Base-by-base conservation (phyloP, 2,329 filamentous ascomycete species). In the Davidsoniella virescens region DNA sequence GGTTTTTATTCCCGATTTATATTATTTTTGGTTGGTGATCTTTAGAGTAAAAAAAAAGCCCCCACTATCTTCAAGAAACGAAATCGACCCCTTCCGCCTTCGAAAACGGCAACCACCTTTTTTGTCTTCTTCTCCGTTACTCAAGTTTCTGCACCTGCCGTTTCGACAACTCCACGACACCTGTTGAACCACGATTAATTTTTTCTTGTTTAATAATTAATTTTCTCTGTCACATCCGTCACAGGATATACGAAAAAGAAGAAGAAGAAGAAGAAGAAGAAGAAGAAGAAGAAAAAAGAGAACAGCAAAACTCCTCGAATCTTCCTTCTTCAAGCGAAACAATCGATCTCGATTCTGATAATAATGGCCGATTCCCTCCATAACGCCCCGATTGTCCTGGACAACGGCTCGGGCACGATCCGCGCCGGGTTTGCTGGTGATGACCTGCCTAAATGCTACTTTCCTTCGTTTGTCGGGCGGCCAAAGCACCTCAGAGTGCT, bases 341-440 rank as follows among this genome's bases (percentile, higher is more conserved):
- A 20, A 16, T 10, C 26, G 52, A 58, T 53, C 17, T 33, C 29
- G 29, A 33, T 33, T 33, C 29, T 8, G 29, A 33, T 9, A 33
- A 33, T 33, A 33, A 78, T 78, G 74, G 66, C 73, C 55, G 75
- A 78, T 56, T 70, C 70, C 52, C 79, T 96, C 51, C 92, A 95
- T 73, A 98, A 98, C 73, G 88, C 87, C 58, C 88, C 92, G 53
- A 94, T 98, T 66, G 92, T 98, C 63, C 84, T 98, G 61, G 92
- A 98, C 76, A 98, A 98, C 70, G 92, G 92, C 61, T 95, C 88
- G 57, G 92, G 92, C 57, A 98, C 92, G 4, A 96, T 98, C 63
- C 80, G 93, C 64, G 92, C 92, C 50, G 92, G 92, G 18, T 98
- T 96, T 64, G 92, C 92, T 36, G 92, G 92, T 58, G 88, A 95